Conservation (phyloP, 257 asterid genomes). For the Misopates orontium region DNA sequence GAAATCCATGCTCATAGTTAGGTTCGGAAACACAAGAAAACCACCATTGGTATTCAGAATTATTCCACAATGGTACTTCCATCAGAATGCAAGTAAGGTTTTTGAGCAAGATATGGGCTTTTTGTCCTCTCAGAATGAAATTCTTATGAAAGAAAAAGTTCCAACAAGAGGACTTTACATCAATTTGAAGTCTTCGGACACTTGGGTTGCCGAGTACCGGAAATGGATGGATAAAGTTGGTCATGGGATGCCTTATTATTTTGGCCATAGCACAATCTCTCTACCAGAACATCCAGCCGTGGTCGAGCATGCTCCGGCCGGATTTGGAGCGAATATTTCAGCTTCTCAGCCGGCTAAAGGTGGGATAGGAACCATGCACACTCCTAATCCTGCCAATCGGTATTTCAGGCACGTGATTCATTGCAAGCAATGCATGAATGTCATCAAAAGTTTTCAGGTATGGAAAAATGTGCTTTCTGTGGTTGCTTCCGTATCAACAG, state of each 20-base stretch:
- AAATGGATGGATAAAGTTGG: constrained; percentile 98
- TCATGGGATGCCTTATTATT: constrained; percentile 89
- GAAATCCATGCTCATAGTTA: constrained; percentile 90
- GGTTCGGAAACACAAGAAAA: constrained; percentile 71
- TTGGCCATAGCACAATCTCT: constrained; percentile 73
- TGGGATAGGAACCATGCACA: constrained; percentile 67
- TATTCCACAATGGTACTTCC: constrained; percentile 76
- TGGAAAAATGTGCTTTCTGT: constrained; percentile 68
- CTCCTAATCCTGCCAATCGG: constrained; percentile 73
- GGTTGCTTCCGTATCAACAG: constrained; percentile 61
- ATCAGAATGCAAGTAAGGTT: constrained; percentile 87
- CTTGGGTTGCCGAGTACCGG: constrained; percentile 83
- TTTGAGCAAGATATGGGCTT: constrained; percentile 99
- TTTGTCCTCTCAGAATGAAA: constrained; percentile 89
- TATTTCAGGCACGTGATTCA: constrained; percentile 83
- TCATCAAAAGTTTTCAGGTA: constrained; percentile 44
- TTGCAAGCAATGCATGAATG: constrained; percentile 63
- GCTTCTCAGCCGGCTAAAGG: constrained; percentile 95
- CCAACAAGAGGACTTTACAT: constrained; percentile 79
- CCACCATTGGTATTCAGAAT: constrained; percentile 45
- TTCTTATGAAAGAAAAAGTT: constrained; percentile 71
- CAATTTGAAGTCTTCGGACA: constrained; percentile 76
- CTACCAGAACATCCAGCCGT: constrained; percentile 71
- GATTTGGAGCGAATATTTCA: constrained; percentile 70
- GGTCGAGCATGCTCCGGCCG: constrained; percentile 96